Evolutionary conservation across 2,329 filamentous ascomycete genomes (phyloP), one percentile per base, ranked within the genome.

Genomic region (Stemphylium vesicarium): DNA sequence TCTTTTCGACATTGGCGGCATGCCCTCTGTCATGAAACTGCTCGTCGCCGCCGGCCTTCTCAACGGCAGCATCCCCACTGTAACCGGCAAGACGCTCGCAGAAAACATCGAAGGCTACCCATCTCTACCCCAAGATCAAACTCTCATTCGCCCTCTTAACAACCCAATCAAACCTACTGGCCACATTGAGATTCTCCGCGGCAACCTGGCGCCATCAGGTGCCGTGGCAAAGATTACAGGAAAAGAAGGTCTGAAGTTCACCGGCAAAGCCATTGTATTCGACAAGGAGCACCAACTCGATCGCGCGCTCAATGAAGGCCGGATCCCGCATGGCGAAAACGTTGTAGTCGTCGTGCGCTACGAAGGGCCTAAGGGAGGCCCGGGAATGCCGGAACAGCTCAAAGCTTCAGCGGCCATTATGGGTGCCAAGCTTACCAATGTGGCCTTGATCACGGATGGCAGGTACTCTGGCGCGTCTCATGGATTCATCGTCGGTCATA

Each of bases 151-250:
- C 5, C 87, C 90, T 0, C 80, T 97, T 8, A 81, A 84, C 73
- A 90, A 92, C 75, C 92, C 92, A 12, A 94, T 96, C 81, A 97
- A 97, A 75, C 63, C 82, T 1, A 91, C 88, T 0, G 94, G 94
- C 38, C 94, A 98, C 75, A 84, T 98, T 56, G 92, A 94, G 75
- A 90, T 98, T 56, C 83, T 98, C 3, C 85, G 85, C 56, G 94
- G 94, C 16, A 96, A 96, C 74, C 83, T 97, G 29, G 91, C 93
- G 2, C 94, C 94, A 1, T 89, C 87, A 10, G 94, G 94, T 31
- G 90, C 93, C 1, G 93, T 98, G 1, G 93, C 92, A 56, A 98
- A 98, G 77, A 97, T 98, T 75, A 97, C 94, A 0, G 94, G 94
- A 32, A 97, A 97, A 75, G 94, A 98, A 75, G 94, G 94, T 2